Percentiles rank a stretch among this genome's conserved stretches.
Conservation (phyloP, 805 yeast genomes). For the Torulaspora maleeae region DNA sequence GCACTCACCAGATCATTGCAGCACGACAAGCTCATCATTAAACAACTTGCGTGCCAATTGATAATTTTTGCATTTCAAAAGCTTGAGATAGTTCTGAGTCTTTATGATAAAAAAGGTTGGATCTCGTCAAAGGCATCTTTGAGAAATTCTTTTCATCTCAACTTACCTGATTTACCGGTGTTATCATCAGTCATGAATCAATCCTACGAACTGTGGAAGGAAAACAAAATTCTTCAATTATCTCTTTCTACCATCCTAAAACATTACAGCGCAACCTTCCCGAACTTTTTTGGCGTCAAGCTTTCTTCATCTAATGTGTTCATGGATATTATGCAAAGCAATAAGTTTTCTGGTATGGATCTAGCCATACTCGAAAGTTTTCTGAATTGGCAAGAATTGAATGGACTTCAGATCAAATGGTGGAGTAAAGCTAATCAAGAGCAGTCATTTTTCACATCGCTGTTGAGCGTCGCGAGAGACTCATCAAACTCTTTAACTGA, state of each 20-base stretch:
- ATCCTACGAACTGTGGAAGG: constrained; percentile 34
- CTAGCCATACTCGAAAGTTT: constrained; percentile 54
- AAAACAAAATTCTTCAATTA: constrained; percentile 44
- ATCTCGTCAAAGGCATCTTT: constrained; percentile 34
- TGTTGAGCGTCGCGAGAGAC: constrained; percentile 49
- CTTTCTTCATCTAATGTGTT: constrained; percentile 37
- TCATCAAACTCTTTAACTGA: constrained; percentile 30
- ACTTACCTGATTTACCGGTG: constrained; percentile 48
- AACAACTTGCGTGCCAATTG: constrained; percentile 61
- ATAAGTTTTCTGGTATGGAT: constrained; percentile 47
- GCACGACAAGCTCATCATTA: constrained; percentile 46
- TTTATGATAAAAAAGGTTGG: constrained; percentile 43
- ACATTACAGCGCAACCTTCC: constrained; percentile 38
- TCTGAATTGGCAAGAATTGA: constrained; percentile 55
- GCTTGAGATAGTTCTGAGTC: constrained; percentile 39
- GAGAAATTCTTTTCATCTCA: constrained; percentile 32
- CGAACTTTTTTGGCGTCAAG: constrained; percentile 33
- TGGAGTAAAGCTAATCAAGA: constrained; percentile 54
- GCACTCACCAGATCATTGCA: constrained; percentile 57
- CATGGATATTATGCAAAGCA: constrained; percentile 33
- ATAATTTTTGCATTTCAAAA: constrained; percentile 52
- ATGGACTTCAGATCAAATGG: constrained; percentile 63
- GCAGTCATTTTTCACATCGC: constrained; percentile 62
- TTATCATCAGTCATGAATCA: constrained; percentile 44
- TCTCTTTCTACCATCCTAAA: constrained; percentile 45